Conservation (phyloP, 441 rosid genomes). For the Metrosideros polymorpha region DNA sequence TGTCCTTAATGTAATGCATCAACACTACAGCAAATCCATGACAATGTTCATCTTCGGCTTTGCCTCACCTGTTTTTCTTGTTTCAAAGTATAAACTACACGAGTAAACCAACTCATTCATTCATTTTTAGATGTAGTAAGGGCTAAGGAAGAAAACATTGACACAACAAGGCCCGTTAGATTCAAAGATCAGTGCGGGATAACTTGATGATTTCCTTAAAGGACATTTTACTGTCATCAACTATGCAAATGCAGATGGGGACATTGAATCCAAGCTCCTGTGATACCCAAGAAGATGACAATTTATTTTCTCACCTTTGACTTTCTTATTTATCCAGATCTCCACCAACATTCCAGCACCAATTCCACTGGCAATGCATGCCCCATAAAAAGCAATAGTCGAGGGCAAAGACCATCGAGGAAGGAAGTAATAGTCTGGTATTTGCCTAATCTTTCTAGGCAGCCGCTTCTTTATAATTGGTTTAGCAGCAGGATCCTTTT, state of each 20-base stretch:
- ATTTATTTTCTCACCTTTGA: slow-evolving; percentile 35
- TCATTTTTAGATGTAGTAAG: not conserved
- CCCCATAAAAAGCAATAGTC: slow-evolving; percentile 54
- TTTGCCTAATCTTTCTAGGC: slow-evolving; percentile 66
- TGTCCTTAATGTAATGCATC: not conserved
- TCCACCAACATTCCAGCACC: slow-evolving; percentile 89
- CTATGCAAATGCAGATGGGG: not conserved
- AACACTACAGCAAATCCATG: not conserved
- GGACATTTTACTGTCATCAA: not conserved
- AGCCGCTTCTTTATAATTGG: slow-evolving; percentile 48
- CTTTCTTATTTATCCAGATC: slow-evolving; percentile 72
- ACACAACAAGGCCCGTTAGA: not conserved
- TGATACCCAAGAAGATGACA: not conserved
- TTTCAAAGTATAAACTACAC: not conserved
- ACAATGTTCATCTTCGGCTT: not conserved
- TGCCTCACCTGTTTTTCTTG: not conserved
- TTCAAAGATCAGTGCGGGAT: not conserved
- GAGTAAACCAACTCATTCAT: not conserved
- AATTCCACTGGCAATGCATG: slow-evolving; percentile 67
- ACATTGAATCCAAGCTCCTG: not conserved
- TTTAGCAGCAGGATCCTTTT: slow-evolving; percentile 55
- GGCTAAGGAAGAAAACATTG: not conserved
- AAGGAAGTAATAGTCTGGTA: slow-evolving; percentile 76
- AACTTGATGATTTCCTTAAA: not conserved
- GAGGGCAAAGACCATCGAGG: slow-evolving; percentile 47